Evolutionary conservation across 176 grass and related monocot genomes (phyloP).

Genomic region (Juncus inflexus): DNA sequence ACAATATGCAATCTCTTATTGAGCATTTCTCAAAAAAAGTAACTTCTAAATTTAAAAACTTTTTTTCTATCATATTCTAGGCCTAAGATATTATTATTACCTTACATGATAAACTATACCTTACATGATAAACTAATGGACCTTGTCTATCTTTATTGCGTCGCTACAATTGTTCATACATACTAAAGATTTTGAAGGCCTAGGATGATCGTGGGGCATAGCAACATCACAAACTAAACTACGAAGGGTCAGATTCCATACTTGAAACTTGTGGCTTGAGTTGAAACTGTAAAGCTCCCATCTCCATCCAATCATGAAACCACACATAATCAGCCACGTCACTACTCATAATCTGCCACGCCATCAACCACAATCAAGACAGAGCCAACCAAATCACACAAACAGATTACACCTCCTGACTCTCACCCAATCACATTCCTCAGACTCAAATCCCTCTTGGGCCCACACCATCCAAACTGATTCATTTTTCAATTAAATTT

Average conservation of each 20-base stretch:
- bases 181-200: no score
- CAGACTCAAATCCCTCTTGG: slow-evolving; percentile 43
- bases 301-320: slow-evolving; percentile 27
- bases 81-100: no score
- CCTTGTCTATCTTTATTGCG: not conserved
- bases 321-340: slow-evolving; percentile 28
- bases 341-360: slow-evolving; percentile 56
- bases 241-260: not conserved
- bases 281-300: slow-evolving; percentile 6
- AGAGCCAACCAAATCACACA: slow-evolving; percentile 46
- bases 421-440: slow-evolving; percentile 49
- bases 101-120: no score
- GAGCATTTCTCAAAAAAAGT: no score
- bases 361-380: slow-evolving; percentile 23
- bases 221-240: no score
- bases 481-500: slow-evolving; percentile 32
- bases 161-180: no score
- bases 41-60: no score
- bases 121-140: no score
- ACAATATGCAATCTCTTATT: no score
- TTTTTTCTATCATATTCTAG: no score
- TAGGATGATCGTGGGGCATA: no score
- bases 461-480: slow-evolving; percentile 59
- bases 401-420: slow-evolving; percentile 47
- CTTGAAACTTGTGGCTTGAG: not conserved